phyloP scores from a whole-genome alignment of 1,284 basidiomycete genomes.

The Leccinum insolens region DNA sequence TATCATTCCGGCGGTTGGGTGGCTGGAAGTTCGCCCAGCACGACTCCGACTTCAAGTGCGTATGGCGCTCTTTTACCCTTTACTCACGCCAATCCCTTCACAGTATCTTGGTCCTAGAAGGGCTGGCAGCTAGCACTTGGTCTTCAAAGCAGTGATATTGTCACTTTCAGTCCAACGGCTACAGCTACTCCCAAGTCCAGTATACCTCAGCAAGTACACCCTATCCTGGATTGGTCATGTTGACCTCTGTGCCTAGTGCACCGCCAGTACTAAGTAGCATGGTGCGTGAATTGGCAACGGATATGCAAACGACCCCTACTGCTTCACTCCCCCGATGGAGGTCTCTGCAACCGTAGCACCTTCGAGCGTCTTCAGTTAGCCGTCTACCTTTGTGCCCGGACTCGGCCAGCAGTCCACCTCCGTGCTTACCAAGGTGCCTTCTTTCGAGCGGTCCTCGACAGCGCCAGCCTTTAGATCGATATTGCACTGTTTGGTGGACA shows the following conservation, averaged over 20 bases:
- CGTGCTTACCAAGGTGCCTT: conserved; percentile 25
- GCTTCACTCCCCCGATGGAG: conserved; percentile 19
- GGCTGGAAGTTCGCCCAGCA: conserved; percentile 48
- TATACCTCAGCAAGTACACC: conserved; percentile 50
- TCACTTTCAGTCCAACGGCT: conserved; percentile 68
- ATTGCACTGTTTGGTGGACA: neutral
- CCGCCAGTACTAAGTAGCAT: conserved; percentile 21
- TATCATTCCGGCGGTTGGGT: conserved; percentile 64
- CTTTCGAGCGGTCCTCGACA: conserved; percentile 34
- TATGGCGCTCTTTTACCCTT: conserved; percentile 16
- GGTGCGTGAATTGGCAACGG: conserved; percentile 32
- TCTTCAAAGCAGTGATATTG: conserved; percentile 68
- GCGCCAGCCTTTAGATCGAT: conserved; percentile 20
- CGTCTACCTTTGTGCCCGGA: conserved; percentile 21
- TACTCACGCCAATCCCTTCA: conserved; percentile 13
- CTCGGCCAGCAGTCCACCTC: conserved; percentile 26
- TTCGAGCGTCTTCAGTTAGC: conserved; percentile 29
- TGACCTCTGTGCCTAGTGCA: conserved; percentile 4
- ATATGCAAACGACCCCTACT: conserved; percentile 32
- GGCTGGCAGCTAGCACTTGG: conserved; percentile 86
- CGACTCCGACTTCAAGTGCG: conserved; percentile 61
- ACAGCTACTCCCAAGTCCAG: conserved; percentile 58
- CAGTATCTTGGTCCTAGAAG: conserved; percentile 84
- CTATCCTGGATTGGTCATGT: conserved; percentile 58
- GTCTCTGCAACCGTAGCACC: conserved; percentile 12